Evolutionary conservation across 2,329 filamentous ascomycete genomes (phyloP).

Genomic region (Botrytis medusae): DNA sequence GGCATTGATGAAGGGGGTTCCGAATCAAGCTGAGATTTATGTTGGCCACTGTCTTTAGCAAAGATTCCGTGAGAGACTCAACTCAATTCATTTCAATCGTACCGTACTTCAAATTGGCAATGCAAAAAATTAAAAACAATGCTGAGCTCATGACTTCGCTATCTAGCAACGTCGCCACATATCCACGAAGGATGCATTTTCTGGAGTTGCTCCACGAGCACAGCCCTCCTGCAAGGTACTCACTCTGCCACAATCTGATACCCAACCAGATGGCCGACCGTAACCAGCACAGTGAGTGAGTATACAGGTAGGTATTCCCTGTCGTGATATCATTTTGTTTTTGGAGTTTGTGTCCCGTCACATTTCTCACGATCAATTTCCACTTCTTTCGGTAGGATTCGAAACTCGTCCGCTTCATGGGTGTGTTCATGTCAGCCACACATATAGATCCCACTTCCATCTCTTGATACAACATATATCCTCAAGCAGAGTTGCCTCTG

Average conservation of each 20-base stretch:
- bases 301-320: not conserved
- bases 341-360: not conserved
- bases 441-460: not conserved
- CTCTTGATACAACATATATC: not conserved
- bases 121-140: not conserved
- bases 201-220: not conserved
- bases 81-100: not conserved
- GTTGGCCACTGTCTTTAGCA: not conserved
- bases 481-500: not conserved
- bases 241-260: conserved; percentile 8
- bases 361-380: not conserved
- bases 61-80: not conserved
- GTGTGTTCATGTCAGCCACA: conserved; percentile 1
- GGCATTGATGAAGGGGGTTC: not conserved
- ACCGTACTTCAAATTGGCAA: not conserved
- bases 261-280: not conserved
- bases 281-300: not conserved
- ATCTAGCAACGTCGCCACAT: not conserved
- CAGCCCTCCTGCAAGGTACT: conserved; percentile 11
- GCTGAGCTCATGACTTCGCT: not conserved
- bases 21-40: not conserved
- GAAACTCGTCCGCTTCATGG: not conserved
- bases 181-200: conserved; percentile 5
- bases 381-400: conserved; percentile 1
- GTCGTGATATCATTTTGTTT: not conserved